Percentiles rank a stretch among this genome's conserved stretches.
phyloP scores from a whole-genome alignment of 768 basidiomycete species.

The Neoboletus brunneissimus region DNA sequence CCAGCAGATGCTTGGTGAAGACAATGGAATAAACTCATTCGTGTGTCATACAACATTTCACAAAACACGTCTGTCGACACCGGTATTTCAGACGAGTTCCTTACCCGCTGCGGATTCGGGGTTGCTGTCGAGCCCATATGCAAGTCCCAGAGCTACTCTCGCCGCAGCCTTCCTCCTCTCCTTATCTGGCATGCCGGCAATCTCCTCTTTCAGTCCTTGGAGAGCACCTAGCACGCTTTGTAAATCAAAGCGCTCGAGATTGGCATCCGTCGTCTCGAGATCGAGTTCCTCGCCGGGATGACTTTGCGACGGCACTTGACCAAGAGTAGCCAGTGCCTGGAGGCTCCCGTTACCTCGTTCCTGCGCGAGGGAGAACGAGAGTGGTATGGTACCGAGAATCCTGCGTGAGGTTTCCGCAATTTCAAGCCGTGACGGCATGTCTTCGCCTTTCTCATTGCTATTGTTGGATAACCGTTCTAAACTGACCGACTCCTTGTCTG shows the following conservation, averaged over 20 bases:
- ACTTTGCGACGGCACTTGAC: constrained; percentile 30
- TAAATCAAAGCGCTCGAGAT: constrained; percentile 57
- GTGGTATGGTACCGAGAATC: constrained; percentile 44
- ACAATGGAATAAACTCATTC: background rate
- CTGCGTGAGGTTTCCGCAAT: constrained; percentile 46
- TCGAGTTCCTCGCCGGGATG: constrained; percentile 14
- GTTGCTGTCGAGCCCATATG: constrained; percentile 51
- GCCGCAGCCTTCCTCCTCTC: constrained; percentile 70
- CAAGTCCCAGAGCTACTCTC: constrained; percentile 66
- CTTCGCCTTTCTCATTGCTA: constrained; percentile 17
- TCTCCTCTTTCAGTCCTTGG: constrained; percentile 72
- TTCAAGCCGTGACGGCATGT: constrained; percentile 49
- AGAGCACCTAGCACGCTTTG: constrained; percentile 56
- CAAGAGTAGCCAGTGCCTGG: background rate
- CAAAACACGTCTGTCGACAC: background rate
- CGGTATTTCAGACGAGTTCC: constrained; percentile 6
- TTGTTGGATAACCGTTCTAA: constrained; percentile 5
- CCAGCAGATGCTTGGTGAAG: background rate
- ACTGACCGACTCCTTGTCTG: constrained; percentile 33
- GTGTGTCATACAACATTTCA: background rate
- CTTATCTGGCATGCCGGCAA: constrained; percentile 58
- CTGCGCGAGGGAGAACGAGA: constrained; percentile 17
- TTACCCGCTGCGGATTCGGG: constrained; percentile 1
- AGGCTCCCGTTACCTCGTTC: constrained; percentile 7
- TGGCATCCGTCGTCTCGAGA: constrained; percentile 34